Conservation (phyloP, 768 basidiomycete species). For the Tulasnella sp. region DNA sequence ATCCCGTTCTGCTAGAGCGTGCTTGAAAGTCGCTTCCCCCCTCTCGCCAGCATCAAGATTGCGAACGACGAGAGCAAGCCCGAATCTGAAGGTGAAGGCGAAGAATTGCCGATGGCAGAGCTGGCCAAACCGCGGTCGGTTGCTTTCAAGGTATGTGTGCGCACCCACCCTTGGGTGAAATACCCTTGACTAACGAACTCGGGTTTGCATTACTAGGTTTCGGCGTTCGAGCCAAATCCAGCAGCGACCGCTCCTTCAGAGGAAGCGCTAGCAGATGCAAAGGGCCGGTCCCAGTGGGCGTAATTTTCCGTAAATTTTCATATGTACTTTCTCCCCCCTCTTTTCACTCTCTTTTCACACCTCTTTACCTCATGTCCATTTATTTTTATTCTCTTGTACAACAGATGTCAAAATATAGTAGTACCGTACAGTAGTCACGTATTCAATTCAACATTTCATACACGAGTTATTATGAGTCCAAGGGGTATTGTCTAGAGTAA, state of each 20-base stretch:
- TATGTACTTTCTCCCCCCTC: not conserved
- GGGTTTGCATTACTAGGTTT: not conserved
- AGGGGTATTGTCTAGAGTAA: not conserved
- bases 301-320: no score
- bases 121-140: not conserved
- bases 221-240: not conserved
- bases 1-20: not conserved
- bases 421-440: not conserved
- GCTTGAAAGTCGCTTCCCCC: not conserved
- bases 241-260: not conserved
- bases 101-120: not conserved
- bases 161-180: not conserved
- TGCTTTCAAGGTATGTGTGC: not conserved
- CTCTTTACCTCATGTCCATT: not conserved
- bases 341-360: not conserved
- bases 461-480: not conserved
- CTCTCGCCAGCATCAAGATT: not conserved
- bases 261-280: not conserved
- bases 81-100: not conserved
- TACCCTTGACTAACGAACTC: not conserved
- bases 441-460: not conserved
- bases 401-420: not conserved
- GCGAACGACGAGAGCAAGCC: not conserved
- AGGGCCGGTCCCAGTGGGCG: not conserved
- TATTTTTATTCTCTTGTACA: slow-evolving; percentile 1